These are phyloP conservation scores for Novymonas esmeraldas DNA, from an alignment of 208 protist genomes.

Conservation along the genomic window DNA sequence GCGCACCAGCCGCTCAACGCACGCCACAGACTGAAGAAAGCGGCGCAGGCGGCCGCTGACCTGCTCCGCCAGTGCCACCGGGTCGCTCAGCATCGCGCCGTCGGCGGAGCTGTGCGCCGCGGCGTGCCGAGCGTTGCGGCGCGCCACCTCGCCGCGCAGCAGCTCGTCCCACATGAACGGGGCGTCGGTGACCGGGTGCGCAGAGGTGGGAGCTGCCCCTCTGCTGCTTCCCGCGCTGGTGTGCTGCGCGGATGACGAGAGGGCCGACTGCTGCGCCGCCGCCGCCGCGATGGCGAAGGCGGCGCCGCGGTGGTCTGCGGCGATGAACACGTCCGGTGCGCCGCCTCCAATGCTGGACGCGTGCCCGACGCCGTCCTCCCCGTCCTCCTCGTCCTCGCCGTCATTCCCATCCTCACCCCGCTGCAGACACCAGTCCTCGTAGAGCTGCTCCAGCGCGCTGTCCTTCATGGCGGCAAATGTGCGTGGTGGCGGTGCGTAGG, in stretches of 20 bases:
- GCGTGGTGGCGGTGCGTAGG: constrained; percentile 36
- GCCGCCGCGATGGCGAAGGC: constrained; percentile 67
- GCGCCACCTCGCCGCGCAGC: constrained; percentile 22
- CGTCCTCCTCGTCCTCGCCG: constrained; percentile 4
- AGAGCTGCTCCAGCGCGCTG: constrained; percentile 67
- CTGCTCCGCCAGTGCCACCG: constrained; percentile 37
- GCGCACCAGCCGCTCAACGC: constrained; percentile 66
- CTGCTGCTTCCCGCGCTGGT: not conserved
- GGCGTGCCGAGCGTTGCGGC: constrained; percentile 23
- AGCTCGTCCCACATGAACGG: constrained; percentile 77
- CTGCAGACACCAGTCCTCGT: constrained; percentile 44
- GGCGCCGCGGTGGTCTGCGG: constrained; percentile 60
- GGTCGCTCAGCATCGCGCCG: constrained; percentile 13
- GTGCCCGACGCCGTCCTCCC: not conserved
- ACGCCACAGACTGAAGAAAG: constrained; percentile 61
- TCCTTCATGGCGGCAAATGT: constrained; percentile 69
- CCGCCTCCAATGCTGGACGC: constrained; percentile 1
- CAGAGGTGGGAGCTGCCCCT: not conserved
- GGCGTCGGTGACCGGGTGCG: constrained; percentile 20
- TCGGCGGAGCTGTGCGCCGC: not conserved
- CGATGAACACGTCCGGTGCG: constrained; percentile 51
- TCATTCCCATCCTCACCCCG: constrained; percentile 4
- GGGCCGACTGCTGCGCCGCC: constrained; percentile 11
- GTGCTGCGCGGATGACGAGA: not conserved
- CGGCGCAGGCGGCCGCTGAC: constrained; percentile 57